A percentile compares a stretch with the other conserved stretches of the same genome.
phyloP scores from a whole-genome alignment of 306 rosid genomes.

The Dalbergia cultrata region DNA sequence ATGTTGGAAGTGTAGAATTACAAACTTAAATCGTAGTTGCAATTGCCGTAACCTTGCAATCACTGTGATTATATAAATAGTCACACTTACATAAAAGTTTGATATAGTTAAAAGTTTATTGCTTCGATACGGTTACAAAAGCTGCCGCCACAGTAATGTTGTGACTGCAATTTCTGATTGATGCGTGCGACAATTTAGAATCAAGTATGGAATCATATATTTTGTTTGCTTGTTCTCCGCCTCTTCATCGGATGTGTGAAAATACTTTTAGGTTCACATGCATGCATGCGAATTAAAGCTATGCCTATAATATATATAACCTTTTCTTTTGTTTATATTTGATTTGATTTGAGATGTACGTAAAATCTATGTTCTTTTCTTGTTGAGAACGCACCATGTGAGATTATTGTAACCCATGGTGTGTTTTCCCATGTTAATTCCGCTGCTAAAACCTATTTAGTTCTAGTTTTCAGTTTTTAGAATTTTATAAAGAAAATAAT shows the following conservation, averaged over 20 bases:
- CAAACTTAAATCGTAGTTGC: no score
- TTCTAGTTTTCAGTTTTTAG: no score
- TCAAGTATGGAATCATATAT: background rate
- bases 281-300: slow-evolving; percentile 46
- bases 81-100: no score
- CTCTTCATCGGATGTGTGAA: slow-evolving; percentile 17
- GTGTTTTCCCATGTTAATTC: slow-evolving; percentile 12
- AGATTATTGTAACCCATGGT: background rate
- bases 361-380: slow-evolving; percentile 8
- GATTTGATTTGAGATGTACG: background rate
- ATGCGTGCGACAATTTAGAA: no score
- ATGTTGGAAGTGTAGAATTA: slow-evolving; percentile 10
- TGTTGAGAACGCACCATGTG: background rate
- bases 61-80: no score
- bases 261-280: slow-evolving; percentile 33
- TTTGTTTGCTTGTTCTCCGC: background rate
- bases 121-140: no score
- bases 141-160: no score
- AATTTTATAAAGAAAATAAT: no score
- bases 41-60: no score
- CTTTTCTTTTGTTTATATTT: background rate
- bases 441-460: no score
- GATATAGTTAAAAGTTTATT: no score
- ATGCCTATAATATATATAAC: slow-evolving; percentile 3
- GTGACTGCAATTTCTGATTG: no score